Evolutionary conservation across 257 asterid genomes (phyloP), one percentile per base, ranked within the genome.

Genomic region (Solanum infundibuliforme): DNA sequence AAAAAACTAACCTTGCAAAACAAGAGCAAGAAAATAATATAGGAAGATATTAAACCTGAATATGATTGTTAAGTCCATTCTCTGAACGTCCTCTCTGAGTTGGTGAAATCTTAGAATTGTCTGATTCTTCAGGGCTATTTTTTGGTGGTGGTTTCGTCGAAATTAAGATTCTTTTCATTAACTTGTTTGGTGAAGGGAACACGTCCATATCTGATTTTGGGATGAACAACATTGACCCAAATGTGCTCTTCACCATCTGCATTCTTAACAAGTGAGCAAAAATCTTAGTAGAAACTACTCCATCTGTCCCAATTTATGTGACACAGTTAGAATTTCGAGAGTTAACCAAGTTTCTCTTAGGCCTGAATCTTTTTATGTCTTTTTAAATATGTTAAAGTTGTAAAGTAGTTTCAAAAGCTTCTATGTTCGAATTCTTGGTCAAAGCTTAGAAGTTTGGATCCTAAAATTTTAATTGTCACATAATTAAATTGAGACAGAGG

Each of bases 91-190:
- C 43, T 27, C 38, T 85, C 39, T 58, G 48, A 58, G 27, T 11
- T 14, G 25, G 48, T 85, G 69, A 48, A 23, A 71, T 11, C 34
- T 86, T 35, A 58, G 13, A 10, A 65, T 72, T 72, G 12, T 13
- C n/a, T 43, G 72, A 66, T 39, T 55, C 60, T 32, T 74, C 27
- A 74, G 65, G 65, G 38, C 35, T 85, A 71, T 35, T 1, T 21
- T 89, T 25, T 68, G 38, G 25, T 65, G 91, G 91, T 23, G 73
- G 87, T 76, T 89, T 89, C 5, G 91, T 89, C 5, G 91, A 89
- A 66, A 89, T 87, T 66, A 89, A 39, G 52, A 89, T 72, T 73
- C 12, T 87, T 5, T 76, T 69, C 87, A 32, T 83, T 8, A 89
- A 82, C 7, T 4, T 11, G 10, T 89, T 87, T 41, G 91, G 91